phyloP scores from a whole-genome alignment of 257 asterid species.

The Rubia yunnanensis region DNA sequence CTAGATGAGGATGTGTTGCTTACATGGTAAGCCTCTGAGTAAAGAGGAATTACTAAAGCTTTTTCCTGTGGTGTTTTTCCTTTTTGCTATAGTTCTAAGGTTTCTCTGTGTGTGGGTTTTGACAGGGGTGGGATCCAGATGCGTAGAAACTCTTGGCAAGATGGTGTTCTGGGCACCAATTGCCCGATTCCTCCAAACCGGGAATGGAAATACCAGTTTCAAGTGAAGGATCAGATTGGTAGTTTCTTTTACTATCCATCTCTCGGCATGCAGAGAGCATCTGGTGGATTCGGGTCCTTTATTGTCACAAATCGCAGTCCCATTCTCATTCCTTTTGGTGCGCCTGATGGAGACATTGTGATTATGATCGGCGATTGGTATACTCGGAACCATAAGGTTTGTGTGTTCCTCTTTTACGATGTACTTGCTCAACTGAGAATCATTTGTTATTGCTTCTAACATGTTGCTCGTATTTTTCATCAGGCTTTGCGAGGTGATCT shows the following conservation, averaged over 20 bases:
- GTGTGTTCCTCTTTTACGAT: conserved; percentile 9
- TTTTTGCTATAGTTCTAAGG: not conserved
- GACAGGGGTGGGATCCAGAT: conserved; percentile 86
- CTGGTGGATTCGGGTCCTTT: conserved; percentile 86
- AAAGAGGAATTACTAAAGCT: not conserved
- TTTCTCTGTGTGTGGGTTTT: not conserved
- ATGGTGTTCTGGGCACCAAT: conserved; percentile 87
- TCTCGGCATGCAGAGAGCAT: conserved; percentile 76
- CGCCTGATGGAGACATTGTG: conserved; percentile 78
- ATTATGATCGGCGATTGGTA: conserved; percentile 95
- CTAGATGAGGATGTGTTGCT: conserved; percentile 73
- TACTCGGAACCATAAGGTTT: conserved; percentile 62
- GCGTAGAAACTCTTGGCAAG: conserved; percentile 95
- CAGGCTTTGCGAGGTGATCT: conserved; percentile 63
- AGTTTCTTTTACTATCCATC: conserved; percentile 88
- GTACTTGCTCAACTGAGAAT: conserved; percentile 1
- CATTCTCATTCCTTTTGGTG: conserved; percentile 58
- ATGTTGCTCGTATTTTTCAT: not conserved
- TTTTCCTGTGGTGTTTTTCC: not conserved
- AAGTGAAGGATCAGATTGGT: conserved; percentile 96
- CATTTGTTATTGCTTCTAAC: not conserved
- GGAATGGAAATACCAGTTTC: conserved; percentile 97
- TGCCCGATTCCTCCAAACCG: conserved; percentile 74
- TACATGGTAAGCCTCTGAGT: conserved; percentile 50
- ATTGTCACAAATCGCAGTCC: conserved; percentile 51